A percentile compares a stretch with the other conserved stretches of the same genome.
Conservation (phyloP, 169 alveolate genomes). For the Babesia ovata region DNA sequence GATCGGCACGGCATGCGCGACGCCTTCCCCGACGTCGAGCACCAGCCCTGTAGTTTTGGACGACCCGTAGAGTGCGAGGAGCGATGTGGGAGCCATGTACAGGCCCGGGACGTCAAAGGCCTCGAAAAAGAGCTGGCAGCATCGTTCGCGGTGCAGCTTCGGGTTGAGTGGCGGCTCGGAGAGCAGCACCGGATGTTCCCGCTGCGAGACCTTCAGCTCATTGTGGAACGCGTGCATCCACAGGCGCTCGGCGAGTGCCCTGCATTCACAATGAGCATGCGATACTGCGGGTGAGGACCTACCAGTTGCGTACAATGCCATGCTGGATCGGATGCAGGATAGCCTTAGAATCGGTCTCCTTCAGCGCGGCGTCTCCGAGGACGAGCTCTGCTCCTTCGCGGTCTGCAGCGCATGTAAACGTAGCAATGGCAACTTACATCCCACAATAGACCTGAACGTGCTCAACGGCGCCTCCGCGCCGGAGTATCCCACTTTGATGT, state of each 20-base stretch:
- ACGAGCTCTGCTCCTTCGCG: conserved; percentile 38
- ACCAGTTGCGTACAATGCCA: conserved; percentile 89
- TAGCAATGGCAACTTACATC: conserved; percentile 9
- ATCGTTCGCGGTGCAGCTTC: conserved; percentile 87
- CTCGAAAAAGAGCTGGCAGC: conserved; percentile 90
- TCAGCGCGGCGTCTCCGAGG: conserved; percentile 47
- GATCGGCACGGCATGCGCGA: conserved; percentile 90
- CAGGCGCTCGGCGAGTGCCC: conserved; percentile 56
- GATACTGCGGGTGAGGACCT: not conserved
- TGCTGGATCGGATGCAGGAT: conserved; percentile 63
- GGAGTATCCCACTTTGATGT: conserved; percentile 60
- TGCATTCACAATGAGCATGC: not conserved
- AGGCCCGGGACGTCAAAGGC: conserved; percentile 89
- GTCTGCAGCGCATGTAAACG: not conserved
- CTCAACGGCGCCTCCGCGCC: conserved; percentile 65
- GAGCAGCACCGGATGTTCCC: conserved; percentile 86
- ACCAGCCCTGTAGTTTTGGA: conserved; percentile 92
- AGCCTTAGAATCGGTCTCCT: conserved; percentile 4
- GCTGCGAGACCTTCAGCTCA: conserved; percentile 79
- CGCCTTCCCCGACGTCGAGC: conserved; percentile 93
- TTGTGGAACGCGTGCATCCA: conserved; percentile 86
- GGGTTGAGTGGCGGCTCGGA: conserved; percentile 93
- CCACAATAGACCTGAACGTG: conserved; percentile 48
- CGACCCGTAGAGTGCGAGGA: conserved; percentile 88
- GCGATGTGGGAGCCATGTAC: conserved; percentile 87